These are phyloP conservation scores for Rachicladosporium sp. DNA, from an alignment of 2,329 filamentous ascomycete species.

Conservation along the genomic window DNA sequence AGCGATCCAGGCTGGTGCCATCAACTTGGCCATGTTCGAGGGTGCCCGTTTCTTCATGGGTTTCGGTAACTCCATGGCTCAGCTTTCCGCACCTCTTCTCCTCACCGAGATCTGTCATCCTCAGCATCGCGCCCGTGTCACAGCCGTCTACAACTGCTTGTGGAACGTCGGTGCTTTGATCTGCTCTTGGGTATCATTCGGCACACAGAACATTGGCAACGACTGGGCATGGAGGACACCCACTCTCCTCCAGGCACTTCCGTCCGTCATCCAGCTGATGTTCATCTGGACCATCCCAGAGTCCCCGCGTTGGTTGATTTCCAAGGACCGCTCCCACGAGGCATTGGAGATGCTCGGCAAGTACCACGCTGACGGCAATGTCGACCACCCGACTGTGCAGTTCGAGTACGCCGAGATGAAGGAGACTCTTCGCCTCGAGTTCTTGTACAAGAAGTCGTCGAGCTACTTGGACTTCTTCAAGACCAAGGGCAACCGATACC, in stretches of 20 bases:
- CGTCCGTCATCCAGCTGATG: conserved; percentile 12
- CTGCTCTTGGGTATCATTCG: conserved; percentile 6
- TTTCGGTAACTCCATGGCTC: conserved; percentile 6
- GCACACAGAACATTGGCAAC: conserved; percentile 6
- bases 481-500: conserved; percentile 22
- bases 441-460: conserved; percentile 34
- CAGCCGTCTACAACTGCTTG: conserved; percentile 7
- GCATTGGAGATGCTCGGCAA: conserved; percentile 24
- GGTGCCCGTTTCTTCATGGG: conserved; percentile 7
- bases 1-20: conserved; percentile 3
- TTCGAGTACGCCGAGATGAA: conserved; percentile 51
- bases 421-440: conserved; percentile 43
- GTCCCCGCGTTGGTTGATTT: conserved; percentile 16
- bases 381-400: conserved; percentile 39
- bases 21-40: conserved; percentile 6
- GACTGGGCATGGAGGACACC: conserved; percentile 19
- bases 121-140: conserved; percentile 6
- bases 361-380: conserved; percentile 34
- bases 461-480: conserved; percentile 10
- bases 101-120: conserved; percentile 7
- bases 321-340: conserved; percentile 12
- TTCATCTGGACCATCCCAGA: conserved; percentile 14
- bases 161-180: conserved; percentile 7
- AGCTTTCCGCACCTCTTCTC: conserved; percentile 6
- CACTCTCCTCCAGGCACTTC: conserved; percentile 13